Conservation (phyloP, 129 eudicot genomes). For the Erigeron canadensis region DNA sequence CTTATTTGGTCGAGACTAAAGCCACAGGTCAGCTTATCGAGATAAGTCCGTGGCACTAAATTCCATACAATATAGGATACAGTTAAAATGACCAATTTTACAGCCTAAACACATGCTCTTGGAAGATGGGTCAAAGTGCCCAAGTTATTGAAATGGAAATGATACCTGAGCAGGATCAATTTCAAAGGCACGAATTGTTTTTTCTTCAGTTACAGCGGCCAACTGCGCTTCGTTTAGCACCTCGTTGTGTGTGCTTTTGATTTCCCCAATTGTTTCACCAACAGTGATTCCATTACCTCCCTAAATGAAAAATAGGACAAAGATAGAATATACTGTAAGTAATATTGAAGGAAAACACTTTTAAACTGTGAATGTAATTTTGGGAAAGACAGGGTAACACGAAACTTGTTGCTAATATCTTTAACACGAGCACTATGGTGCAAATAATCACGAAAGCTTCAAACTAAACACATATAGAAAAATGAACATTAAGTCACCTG, state of each 20-base stretch:
- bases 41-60: slow-evolving; percentile 19
- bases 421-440: too few species aligned
- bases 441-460: too few species aligned
- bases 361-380: background rate
- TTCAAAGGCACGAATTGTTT: slow-evolving; percentile 84
- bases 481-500: background rate
- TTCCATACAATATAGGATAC: background rate
- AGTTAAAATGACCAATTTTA: background rate
- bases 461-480: slow-evolving; percentile 5
- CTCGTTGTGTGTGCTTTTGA: slow-evolving; percentile 69
- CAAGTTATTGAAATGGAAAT: background rate
- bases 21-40: background rate
- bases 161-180: slow-evolving; percentile 85
- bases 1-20: background rate
- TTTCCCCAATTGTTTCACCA: slow-evolving; percentile 66
- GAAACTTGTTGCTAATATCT: background rate
- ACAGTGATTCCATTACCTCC: slow-evolving; percentile 70
- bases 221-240: slow-evolving; percentile 81
- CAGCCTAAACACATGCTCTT: slow-evolving; percentile 9
- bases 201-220: slow-evolving; percentile 95
- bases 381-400: background rate
- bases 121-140: slow-evolving; percentile 9
- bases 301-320: slow-evolving; percentile 33
- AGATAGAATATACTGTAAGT: background rate
- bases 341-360: background rate